Evolutionary conservation across 495 filamentous ascomycete species (phyloP), one percentile per base, ranked within the genome.

Genomic region (Coniosporium apollinis): DNA sequence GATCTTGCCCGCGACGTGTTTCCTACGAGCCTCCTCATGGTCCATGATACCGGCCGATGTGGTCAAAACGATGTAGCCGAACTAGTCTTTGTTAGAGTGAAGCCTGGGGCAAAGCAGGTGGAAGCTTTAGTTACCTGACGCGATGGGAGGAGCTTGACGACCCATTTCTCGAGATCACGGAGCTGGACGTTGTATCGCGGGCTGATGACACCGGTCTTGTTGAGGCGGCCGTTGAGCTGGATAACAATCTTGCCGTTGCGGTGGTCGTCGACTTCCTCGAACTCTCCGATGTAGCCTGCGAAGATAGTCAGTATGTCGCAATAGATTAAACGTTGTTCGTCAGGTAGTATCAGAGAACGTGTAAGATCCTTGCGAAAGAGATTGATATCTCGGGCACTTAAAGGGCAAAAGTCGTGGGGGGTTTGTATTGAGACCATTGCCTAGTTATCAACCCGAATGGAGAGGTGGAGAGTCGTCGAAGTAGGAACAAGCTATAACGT

Each of bases 41-140:
- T 97, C 89, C 87, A 97, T 96, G 60, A 97, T 96, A 58, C 89
- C 91, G 39, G 89, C 82, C 37, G 83, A 92, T 63, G 89, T 97
- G 57, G 89, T 97, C 55, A 96, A 77, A 64, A 97, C 84, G 57
- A 97, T 83, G 70, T 79, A 94, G 51, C 89, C 89, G 73, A 97
- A 96, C 66, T n/a, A n/a, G n/a, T n/a, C n/a, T n/a, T n/a, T n/a
- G n/a, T n/a, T n/a, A n/a, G n/a, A n/a, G n/a, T n/a, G n/a, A n/a
- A n/a, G n/a, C n/a, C n/a, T n/a, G n/a, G n/a, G n/a, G n/a, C n/a
- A n/a, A n/a, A n/a, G n/a, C n/a, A n/a, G n/a, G n/a, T n/a, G n/a
- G n/a, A n/a, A n/a, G n/a, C n/a, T n/a, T n/a, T n/a, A n/a, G n/a
- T n/a, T n/a, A n/a, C n/a, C n/a, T 97, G 89, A 93, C 89, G 89